phyloP scores from a whole-genome alignment of 1,284 basidiomycete species.

The Ceratobasidium sp. region DNA sequence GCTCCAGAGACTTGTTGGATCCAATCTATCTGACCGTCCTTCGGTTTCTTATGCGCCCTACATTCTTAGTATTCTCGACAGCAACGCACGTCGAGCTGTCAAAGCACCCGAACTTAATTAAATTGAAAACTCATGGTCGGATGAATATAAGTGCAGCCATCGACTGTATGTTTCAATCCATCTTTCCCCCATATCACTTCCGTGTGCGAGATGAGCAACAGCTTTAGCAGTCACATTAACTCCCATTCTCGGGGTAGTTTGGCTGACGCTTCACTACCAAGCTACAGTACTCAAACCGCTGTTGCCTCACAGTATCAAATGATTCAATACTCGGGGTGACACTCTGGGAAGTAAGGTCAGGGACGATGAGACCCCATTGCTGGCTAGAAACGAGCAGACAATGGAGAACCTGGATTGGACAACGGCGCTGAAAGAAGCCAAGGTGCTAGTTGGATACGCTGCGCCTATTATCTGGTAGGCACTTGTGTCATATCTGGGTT shows the following conservation, averaged over 20 bases:
- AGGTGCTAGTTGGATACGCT: conserved; percentile 68
- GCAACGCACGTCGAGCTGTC: no score
- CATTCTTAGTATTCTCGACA: no score
- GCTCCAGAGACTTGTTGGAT: no score
- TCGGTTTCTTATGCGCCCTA: no score
- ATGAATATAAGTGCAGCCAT: no score
- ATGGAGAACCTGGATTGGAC: neutral
- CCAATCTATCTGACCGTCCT: no score
- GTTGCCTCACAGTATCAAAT: conserved; percentile 7
- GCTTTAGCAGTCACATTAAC: neutral
- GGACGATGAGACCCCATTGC: neutral
- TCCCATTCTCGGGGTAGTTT: conserved; percentile 12
- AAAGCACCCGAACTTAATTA: no score
- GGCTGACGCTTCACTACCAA: conserved; percentile 9
- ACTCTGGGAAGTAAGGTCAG: neutral
- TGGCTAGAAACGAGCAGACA: neutral
- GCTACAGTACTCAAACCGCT: conserved; percentile 13
- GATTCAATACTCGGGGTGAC: conserved; percentile 1
- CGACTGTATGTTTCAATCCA: no score
- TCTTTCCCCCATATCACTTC: no score
- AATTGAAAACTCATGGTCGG: no score
- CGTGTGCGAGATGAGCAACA: no score
- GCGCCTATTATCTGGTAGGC: conserved; percentile 69
- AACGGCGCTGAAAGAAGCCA: conserved; percentile 6
- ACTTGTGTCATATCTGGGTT: neutral